phyloP scores from a whole-genome alignment of 192 early-diverging fungal genomes.

The Backusella sp. region DNA sequence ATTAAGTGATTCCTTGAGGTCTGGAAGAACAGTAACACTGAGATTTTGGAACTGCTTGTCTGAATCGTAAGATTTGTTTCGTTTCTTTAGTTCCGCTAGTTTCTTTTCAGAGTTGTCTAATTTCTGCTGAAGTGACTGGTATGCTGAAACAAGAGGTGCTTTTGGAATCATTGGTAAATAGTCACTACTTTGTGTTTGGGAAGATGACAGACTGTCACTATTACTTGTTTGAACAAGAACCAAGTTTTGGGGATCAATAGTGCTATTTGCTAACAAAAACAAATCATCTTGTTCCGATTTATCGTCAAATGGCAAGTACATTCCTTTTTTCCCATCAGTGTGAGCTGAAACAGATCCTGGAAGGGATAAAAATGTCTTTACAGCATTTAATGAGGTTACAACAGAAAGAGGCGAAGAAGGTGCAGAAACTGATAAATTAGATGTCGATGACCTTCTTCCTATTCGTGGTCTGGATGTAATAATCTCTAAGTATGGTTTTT shows the following conservation, averaged over 20 bases:
- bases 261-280: constrained; percentile 31
- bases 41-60: background rate
- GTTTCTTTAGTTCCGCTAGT: constrained; percentile 28
- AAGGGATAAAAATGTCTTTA: constrained; percentile 17
- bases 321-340: background rate
- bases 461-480: background rate
- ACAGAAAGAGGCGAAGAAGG: constrained; percentile 6
- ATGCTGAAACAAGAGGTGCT: constrained; percentile 42
- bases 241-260: constrained; percentile 44
- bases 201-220: constrained; percentile 17
- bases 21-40: constrained; percentile 30
- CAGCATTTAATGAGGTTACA: constrained; percentile 7
- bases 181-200: constrained; percentile 6
- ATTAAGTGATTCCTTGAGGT: constrained; percentile 32
- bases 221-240: constrained; percentile 35
- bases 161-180: constrained; percentile 52
- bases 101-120: constrained; percentile 8
- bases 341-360: constrained; percentile 10
- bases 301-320: background rate
- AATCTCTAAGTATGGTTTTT: background rate
- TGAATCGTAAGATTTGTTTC: constrained; percentile 10
- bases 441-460: constrained; percentile 10
- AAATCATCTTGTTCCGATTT: background rate
- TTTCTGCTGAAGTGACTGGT: constrained; percentile 45
- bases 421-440: constrained; percentile 9